Base-by-base conservation (phyloP, 1,284 basidiomycete species). In the Apiotrichum mycotoxinovorans region DNA sequence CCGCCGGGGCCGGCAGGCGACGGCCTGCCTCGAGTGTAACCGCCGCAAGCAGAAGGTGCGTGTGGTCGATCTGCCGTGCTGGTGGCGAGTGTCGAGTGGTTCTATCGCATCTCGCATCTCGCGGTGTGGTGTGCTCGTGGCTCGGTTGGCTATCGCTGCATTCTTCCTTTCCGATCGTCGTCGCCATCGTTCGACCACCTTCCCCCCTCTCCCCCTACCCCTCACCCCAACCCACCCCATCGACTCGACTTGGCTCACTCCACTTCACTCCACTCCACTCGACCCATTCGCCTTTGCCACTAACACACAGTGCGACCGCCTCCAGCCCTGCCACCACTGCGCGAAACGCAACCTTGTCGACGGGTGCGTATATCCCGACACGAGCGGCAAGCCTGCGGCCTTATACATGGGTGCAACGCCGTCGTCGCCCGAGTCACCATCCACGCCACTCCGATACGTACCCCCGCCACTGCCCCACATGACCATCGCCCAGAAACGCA, bases 1-100 rank as follows among this genome's bases (percentile, higher is more conserved):
- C 14, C 51, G 63, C 14, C 57, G 64, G 25, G 66, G 66, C 0
- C 52, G 66, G 26, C 57, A 62, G 40, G 57, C 63, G 4, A 68
- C 66, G 0, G 66, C 66, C 1, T 68, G 66, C 34, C 55, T 60
- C 4, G 58, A 66, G 44, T 68, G 66, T 41, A 66, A 68, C 51
- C 41, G 65, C 9, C 60, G 64, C 18, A 68, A 68, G 35, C 64
- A 66, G 40, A 52, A 57, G 46, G 64, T 64, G 46, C 42, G 66
- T 51, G 2, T 23, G n/a, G 45, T 45, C 17, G 8, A n/a, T 30
- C 4, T 4, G 12, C 3, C 12, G 18, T 25, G 18, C 15, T 11
- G 11, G 18, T 26, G 37, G 26, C 9, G 33, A 18, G 14, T 4
- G 12, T 11, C 35, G 20, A 27, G 18, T n/a, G n/a, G n/a, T n/a